Conservation (phyloP, 164 flowering plant species). For the Kalanchoe fedtschenkoi region DNA sequence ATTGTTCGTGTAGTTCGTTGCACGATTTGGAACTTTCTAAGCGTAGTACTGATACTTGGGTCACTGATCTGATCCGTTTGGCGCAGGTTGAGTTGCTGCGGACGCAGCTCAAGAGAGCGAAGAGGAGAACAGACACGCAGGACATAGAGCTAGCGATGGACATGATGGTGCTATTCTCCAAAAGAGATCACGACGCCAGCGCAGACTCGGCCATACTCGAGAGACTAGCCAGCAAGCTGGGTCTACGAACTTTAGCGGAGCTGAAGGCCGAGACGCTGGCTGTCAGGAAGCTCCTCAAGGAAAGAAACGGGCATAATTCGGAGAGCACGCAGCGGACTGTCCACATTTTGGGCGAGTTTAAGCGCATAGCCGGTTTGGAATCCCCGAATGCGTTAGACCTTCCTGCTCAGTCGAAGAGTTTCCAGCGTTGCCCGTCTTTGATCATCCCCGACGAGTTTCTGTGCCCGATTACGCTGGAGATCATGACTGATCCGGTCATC, state of each 20-base stretch:
- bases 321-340: slow-evolving; percentile 44
- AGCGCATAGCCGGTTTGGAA: slow-evolving; percentile 44
- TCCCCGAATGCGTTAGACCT: slow-evolving; percentile 23
- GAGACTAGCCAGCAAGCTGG: slow-evolving; percentile 66
- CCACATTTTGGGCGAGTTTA: slow-evolving; percentile 49
- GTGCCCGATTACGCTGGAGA: slow-evolving; percentile 67
- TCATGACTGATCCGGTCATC: slow-evolving; percentile 80
- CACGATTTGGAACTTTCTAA: not conserved
- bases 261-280: slow-evolving; percentile 47
- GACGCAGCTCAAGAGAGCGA: slow-evolving; percentile 55
- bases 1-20: not conserved
- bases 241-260: slow-evolving; percentile 42
- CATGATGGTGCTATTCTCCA: slow-evolving; percentile 59
- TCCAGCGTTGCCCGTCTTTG: slow-evolving; percentile 28
- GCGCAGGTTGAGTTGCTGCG: slow-evolving; percentile 50
- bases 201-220: slow-evolving; percentile 67
- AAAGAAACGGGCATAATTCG: slow-evolving; percentile 25
- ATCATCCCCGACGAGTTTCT: slow-evolving; percentile 59
- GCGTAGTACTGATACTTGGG: not conserved
- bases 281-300: slow-evolving; percentile 37
- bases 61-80: not conserved
- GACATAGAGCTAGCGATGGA: slow-evolving; percentile 91
- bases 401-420: slow-evolving; percentile 23
- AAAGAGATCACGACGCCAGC: slow-evolving; percentile 38
- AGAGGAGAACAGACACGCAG: slow-evolving; percentile 57